Percentiles rank a stretch among this genome's conserved stretches.
These are phyloP conservation scores for Pisolithus marmoratus DNA, from an alignment of 768 basidiomycete genomes.

Conservation along the genomic window DNA sequence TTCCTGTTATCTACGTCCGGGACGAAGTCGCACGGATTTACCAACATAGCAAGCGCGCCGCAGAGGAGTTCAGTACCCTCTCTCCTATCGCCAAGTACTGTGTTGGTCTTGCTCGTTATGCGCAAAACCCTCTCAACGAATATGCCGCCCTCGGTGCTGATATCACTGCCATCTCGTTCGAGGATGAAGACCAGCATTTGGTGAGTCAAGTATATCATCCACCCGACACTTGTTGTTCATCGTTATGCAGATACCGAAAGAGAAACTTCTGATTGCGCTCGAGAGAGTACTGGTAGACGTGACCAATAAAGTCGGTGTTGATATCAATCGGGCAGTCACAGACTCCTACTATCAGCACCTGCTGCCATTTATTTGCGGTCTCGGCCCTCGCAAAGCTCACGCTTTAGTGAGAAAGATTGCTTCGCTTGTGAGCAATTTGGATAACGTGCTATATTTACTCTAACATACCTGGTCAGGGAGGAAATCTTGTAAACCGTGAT, in stretches of 20 bases:
- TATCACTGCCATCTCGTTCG: constrained; percentile 76
- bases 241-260: constrained; percentile 64
- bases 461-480: constrained; percentile 51
- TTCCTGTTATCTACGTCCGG: constrained; percentile 74
- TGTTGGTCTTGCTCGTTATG: constrained; percentile 87
- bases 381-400: constrained; percentile 93
- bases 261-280: constrained; percentile 74
- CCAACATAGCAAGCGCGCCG: constrained; percentile 82
- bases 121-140: constrained; percentile 92
- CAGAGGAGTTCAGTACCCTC: constrained; percentile 75
- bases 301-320: constrained; percentile 90
- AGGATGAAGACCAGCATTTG: constrained; percentile 81
- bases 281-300: constrained; percentile 88
- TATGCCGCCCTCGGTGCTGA: constrained; percentile 86
- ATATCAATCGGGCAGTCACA: constrained; percentile 88
- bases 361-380: constrained; percentile 85
- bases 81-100: constrained; percentile 85
- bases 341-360: constrained; percentile 87
- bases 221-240: constrained; percentile 4
- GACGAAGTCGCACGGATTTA: constrained; percentile 94
- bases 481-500: constrained; percentile 78
- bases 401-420: constrained; percentile 77
- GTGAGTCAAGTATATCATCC: constrained; percentile 36
- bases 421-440: constrained; percentile 48
- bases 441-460: background rate